Evolutionary conservation across 768 basidiomycete genomes (phyloP).

Genomic region (Phylloporus sp.): DNA sequence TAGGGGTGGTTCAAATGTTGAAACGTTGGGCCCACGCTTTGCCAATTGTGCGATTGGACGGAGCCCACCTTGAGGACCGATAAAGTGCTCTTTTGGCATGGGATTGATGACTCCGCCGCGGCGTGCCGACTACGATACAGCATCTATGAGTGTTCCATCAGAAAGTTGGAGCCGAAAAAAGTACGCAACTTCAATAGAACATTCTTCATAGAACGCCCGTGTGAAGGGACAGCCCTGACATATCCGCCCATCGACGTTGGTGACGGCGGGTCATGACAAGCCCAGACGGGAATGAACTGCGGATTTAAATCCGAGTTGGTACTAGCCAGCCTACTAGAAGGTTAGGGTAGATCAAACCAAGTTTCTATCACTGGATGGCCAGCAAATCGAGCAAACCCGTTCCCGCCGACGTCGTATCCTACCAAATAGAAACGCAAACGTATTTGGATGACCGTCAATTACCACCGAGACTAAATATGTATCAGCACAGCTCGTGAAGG

Average conservation of each 20-base stretch:
- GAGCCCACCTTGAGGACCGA: neutral
- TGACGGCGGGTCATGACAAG: too few relatives aligned
- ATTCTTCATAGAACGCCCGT: conserved; percentile 12
- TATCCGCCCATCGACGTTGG: neutral
- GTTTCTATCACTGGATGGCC: neutral
- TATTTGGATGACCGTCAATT: neutral
- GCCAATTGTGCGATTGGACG: neutral
- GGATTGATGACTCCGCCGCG: neutral
- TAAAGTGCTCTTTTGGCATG: neutral
- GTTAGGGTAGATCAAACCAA: neutral
- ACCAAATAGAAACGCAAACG: too few relatives aligned
- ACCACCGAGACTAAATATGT: neutral
- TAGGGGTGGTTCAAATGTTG: neutral
- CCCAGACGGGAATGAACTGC: neutral
- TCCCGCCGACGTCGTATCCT: neutral
- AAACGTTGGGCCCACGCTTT: neutral
- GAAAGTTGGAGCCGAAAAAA: conserved; percentile 7
- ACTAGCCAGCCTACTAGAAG: neutral
- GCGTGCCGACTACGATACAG: neutral
- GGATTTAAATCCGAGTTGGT: neutral
- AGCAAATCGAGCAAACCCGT: neutral
- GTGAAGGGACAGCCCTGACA: neutral
- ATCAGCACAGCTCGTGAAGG: neutral
- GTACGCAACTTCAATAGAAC: conserved; percentile 9
- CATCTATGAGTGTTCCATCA: conserved; percentile 11